A percentile compares a stretch with the other conserved stretches of the same genome.
Conservation (phyloP, 352 stramenopile species). For the Aphanomyces astaci region DNA sequence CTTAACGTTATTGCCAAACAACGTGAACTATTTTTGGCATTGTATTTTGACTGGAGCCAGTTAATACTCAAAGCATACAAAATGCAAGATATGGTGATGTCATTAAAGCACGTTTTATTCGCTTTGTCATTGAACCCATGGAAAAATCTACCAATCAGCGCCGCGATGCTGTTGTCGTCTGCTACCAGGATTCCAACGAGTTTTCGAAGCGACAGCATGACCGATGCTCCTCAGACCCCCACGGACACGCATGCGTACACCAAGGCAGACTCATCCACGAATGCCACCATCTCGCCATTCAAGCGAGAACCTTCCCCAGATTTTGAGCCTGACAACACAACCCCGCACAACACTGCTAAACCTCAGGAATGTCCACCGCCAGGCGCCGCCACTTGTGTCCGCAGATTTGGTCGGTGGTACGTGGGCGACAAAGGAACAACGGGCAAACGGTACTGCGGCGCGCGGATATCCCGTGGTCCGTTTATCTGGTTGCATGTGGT, state of each 20-base stretch:
- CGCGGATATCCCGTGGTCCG: background rate
- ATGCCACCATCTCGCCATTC: background rate
- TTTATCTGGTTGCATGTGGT: conserved; percentile 20
- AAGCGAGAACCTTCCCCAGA: no score
- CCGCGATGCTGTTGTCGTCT: background rate
- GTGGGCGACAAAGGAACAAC: background rate
- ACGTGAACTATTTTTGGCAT: no score
- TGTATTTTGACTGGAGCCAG: no score
- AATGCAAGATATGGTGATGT: background rate
- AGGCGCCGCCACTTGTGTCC: background rate
- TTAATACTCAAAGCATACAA: no score
- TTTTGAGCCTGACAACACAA: no score
- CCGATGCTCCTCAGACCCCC: background rate
- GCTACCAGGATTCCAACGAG: background rate
- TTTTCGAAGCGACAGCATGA: background rate
- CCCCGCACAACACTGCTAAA: background rate
- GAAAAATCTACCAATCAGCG: background rate
- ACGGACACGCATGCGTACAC: background rate
- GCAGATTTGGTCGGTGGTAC: conserved; percentile 9
- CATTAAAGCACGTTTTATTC: background rate
- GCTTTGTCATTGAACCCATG: background rate
- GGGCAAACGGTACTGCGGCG: conserved; percentile 17
- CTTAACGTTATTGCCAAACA: no score
- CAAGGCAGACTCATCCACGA: background rate
- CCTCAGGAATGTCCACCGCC: background rate